Evolutionary conservation across 108 stramenopile genomes (phyloP).

Genomic region (Pseudonitzschia multistriata): DNA sequence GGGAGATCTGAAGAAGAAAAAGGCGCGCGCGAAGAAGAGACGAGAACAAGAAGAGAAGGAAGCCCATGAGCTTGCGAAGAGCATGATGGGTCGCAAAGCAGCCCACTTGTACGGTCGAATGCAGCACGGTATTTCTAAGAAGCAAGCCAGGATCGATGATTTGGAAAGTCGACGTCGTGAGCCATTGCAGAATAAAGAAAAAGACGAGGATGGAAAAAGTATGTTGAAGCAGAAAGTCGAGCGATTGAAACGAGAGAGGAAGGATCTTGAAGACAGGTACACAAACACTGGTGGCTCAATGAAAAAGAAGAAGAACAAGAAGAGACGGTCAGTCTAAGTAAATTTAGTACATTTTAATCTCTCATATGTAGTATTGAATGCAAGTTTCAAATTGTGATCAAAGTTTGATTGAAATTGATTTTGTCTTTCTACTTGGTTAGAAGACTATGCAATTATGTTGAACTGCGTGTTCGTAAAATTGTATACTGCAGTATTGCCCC

Average conservation of each 20-base stretch:
- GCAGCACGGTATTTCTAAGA: constrained; percentile 89
- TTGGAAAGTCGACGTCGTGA: constrained; percentile 72
- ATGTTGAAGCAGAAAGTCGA: constrained; percentile 74
- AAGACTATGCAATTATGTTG: no score
- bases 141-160: constrained; percentile 79
- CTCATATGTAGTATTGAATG: no score
- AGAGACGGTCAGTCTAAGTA: not conserved
- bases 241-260: constrained; percentile 56
- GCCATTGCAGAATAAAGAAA: constrained; percentile 59
- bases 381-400: no score
- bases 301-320: constrained; percentile 50
- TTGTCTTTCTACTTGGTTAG: no score
- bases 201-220: constrained; percentile 59
- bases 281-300: constrained; percentile 47
- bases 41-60: constrained; percentile 65
- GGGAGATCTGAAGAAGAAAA: constrained; percentile 51
- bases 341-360: no score
- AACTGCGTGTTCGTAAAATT: no score
- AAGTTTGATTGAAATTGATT: no score
- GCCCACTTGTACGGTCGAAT: constrained; percentile 87
- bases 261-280: constrained; percentile 49
- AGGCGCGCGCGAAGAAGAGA: constrained; percentile 25
- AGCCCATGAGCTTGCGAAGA: constrained; percentile 81
- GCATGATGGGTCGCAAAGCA: constrained; percentile 94
- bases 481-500: no score